phyloP scores from a whole-genome alignment of 1,139 yeast genomes.

The Scheffersomyces stambukii region DNA sequence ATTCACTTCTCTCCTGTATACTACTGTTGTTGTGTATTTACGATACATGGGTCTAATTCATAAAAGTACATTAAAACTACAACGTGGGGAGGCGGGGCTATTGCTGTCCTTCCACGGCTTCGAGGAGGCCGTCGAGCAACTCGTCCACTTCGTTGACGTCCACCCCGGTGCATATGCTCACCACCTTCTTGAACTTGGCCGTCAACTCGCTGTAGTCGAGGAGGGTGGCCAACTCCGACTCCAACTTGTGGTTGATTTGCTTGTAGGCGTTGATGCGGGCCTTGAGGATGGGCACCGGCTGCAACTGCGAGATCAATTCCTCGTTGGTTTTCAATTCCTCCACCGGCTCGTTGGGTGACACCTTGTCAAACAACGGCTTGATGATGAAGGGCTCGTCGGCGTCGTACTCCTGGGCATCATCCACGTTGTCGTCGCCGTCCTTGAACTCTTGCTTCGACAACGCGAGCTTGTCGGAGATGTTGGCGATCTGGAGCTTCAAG shows the following conservation, averaged over 20 bases:
- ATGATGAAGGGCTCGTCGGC: constrained; percentile 85
- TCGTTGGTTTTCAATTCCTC: constrained; percentile 24
- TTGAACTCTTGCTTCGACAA: constrained; percentile 22
- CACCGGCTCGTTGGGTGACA: constrained; percentile 30
- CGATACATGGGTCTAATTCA: too few species aligned
- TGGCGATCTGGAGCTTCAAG: constrained; percentile 41
- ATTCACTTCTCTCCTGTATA: too few species aligned
- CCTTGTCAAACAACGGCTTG: constrained; percentile 48
- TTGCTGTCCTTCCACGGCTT: constrained; percentile 74
- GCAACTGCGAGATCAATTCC: constrained; percentile 35
- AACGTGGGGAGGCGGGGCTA: constrained; percentile 1
- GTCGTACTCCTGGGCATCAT: constrained; percentile 43
- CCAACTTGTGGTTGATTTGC: constrained; percentile 25
- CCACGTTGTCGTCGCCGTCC: constrained; percentile 14
- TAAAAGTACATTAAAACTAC: background rate
- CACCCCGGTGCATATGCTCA: constrained; percentile 86
- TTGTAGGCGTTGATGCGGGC: constrained; percentile 82
- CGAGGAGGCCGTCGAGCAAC: constrained; percentile 76
- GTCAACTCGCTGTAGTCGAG: constrained; percentile 62
- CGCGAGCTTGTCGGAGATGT: constrained; percentile 35
- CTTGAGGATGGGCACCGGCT: constrained; percentile 58
- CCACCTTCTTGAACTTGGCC: constrained; percentile 81
- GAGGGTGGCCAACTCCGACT: constrained; percentile 52
- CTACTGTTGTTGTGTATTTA: background rate
- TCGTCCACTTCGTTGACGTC: constrained; percentile 72